Evolutionary conservation across 2,329 filamentous ascomycete species (phyloP), one percentile per base, ranked within the genome.

Genomic region (Neofusicoccum laricinum): DNA sequence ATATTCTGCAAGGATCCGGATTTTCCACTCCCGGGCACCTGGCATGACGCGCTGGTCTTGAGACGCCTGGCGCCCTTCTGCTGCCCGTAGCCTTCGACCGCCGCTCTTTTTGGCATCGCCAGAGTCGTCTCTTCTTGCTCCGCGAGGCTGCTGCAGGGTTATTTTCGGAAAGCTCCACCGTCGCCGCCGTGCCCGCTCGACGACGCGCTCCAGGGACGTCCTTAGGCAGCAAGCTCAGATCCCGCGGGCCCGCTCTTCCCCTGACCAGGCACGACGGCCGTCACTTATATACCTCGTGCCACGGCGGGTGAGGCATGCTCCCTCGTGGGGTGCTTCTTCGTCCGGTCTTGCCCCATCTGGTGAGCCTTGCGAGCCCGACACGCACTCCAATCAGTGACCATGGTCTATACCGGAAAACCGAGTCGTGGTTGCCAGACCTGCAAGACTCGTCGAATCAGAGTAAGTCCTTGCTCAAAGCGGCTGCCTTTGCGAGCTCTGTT

Each of bases 391-490:
- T 12, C 21, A 30, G 15, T 38, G 40, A 63, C 49, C 14, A 78
- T 78, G 76, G 76, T 77, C 34, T 78, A 77, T 51, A 77, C 75
- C 17, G 77, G 77, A 40, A 79, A 78, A 67, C 77, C 77, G 41
- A 77, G 73, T 66, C 72, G 75, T 57, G 89, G 88, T 70, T 92
- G 89, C 71, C 88, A 90, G 78, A 91, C 89, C 85, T 92, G 89
- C 74, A 85, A 89, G 73, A 89, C 84, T 40, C 83, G 89, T 68
- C 84, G 89, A 69, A 91, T 92, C 73, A 91, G 91, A 84, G 89
- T 90, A 81, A 67, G 81, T 70, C 59, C 51, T 21, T 57, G 55
- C 53, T 38, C 38, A 7, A 38, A 30, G 34, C 17, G 40, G 38
- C n/a, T 17, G 51, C 49, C 17, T 15, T 58, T 59, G 51, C 51